These are phyloP conservation scores for Albatrellus ellisii DNA, from an alignment of 768 basidiomycete genomes.

Conservation along the genomic window DNA sequence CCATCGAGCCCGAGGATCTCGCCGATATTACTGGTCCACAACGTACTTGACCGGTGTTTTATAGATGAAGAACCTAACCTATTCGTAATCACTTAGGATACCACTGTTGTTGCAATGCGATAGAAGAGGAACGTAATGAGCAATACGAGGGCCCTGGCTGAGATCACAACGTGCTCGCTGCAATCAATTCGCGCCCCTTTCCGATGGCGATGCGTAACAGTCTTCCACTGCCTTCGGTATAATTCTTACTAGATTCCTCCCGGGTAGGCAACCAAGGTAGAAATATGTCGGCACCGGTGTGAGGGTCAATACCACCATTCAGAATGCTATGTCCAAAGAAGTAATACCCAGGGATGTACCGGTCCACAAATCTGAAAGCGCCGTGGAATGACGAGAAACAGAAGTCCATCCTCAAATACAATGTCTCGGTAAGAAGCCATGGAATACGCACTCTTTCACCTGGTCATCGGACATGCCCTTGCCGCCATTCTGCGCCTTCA, in stretches of 20 bases:
- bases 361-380: constrained; percentile 63
- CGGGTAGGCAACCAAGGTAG: constrained; percentile 35
- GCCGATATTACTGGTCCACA: too few relatives aligned
- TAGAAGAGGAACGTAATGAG: too few relatives aligned
- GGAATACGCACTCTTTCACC: constrained; percentile 33
- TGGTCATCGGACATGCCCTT: constrained; percentile 79
- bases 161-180: too few relatives aligned
- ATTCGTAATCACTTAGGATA: too few relatives aligned
- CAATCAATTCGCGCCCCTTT: constrained; percentile 37
- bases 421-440: constrained; percentile 10
- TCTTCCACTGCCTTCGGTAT: neutral
- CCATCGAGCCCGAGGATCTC: too few relatives aligned
- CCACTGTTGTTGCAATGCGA: too few relatives aligned
- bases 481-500: constrained; percentile 80
- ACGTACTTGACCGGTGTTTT: too few relatives aligned
- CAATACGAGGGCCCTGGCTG: too few relatives aligned
- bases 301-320: constrained; percentile 18
- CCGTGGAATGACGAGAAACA: neutral
- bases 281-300: constrained; percentile 8
- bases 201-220: constrained; percentile 39
- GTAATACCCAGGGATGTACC: constrained; percentile 91
- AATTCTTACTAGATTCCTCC: too few relatives aligned
- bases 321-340: constrained; percentile 59
- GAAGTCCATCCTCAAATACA: neutral
- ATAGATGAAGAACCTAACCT: too few relatives aligned